Base-by-base conservation (phyloP, 78 protist genomes). In the Chrysochromulina tobinii region DNA sequence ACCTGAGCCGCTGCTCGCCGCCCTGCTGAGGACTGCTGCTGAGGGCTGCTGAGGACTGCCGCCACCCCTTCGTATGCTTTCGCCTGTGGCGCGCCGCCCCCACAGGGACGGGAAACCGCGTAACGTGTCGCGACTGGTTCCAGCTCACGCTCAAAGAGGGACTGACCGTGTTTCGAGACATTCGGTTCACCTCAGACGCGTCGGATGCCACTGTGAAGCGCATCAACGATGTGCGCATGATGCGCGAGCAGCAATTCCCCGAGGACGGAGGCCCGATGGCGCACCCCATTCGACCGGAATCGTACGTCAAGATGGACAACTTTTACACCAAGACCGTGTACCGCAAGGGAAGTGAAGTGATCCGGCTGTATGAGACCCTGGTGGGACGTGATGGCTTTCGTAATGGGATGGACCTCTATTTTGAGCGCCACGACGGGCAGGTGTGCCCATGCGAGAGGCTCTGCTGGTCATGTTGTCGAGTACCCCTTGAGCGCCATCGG, bases 121-220 rank as follows among this genome's bases (percentile, higher is more conserved):
- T 90, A 9, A 90, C 92, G 27, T 61, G 66, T 57, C 87, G 92
- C 75, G 92, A 90, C 88, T 90, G 92, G 92, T 90, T 90, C 75
- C 79, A 69, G 50, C 88, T 90, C 20, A 90, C 89, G 23, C 88
- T 90, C 68, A 73, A 90, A 67, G 92, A 90, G 92, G 92, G 92
- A 51, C 92, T 90, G 55, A 90, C 92, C 53, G 92, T 90, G 38
- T 90, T 59, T 77, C 87, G 92, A 25, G 92, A 90, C 66, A 87
- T 79, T 54, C n/a, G 69, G 21, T 90, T 90, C 72, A 57, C 89
- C 64, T 7, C 81, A 27, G 92, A 90, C 73, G 14, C 51, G 66
- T 15, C 68, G 0, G 27, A 69, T 50, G 59, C n/a, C 12, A 58
- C 89, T 4, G 92, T 90, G n/a, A 61, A 79, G 73, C 51, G 92